These are phyloP conservation scores for Dendrostoma leiphaemia DNA, from an alignment of 2,329 filamentous ascomycete species.

Conservation along the genomic window DNA sequence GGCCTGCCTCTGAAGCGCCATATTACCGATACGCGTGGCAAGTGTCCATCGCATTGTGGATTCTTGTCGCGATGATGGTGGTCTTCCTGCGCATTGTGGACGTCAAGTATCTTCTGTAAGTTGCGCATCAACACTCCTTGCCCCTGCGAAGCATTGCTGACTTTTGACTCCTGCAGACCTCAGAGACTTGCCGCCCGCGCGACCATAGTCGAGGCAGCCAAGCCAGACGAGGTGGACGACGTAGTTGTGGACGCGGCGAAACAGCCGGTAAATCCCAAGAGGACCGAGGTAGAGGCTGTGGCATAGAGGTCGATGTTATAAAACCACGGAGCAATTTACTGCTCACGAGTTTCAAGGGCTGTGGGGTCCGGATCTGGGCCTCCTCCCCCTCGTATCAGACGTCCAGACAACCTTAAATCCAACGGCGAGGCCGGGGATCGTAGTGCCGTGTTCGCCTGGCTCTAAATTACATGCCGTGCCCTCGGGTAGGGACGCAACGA, in stretches of 20 bases:
- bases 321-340: no score
- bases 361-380: no score
- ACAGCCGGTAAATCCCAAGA: neutral
- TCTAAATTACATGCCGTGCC: no score
- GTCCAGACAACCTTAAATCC: neutral
- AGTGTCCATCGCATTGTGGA: conserved; percentile 40
- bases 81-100: conserved; percentile 42
- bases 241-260: neutral
- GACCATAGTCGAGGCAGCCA: conserved; percentile 2
- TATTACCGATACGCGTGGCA: conserved; percentile 50
- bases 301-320: no score
- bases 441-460: neutral
- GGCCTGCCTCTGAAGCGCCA: conserved; percentile 50
- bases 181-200: neutral
- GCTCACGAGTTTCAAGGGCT: no score
- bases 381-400: no score
- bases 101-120: conserved; percentile 35
- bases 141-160: neutral
- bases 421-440: neutral
- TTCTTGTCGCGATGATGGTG: conserved; percentile 44
- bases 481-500: no score
- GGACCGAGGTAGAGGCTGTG: neutral
- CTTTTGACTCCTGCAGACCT: conserved; percentile 5
- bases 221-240: conserved; percentile 8
- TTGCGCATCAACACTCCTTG: neutral